Percentiles rank a stretch among this genome's conserved stretches.
Conservation (phyloP, 345 rosid species). For the Moringa oleifera region DNA sequence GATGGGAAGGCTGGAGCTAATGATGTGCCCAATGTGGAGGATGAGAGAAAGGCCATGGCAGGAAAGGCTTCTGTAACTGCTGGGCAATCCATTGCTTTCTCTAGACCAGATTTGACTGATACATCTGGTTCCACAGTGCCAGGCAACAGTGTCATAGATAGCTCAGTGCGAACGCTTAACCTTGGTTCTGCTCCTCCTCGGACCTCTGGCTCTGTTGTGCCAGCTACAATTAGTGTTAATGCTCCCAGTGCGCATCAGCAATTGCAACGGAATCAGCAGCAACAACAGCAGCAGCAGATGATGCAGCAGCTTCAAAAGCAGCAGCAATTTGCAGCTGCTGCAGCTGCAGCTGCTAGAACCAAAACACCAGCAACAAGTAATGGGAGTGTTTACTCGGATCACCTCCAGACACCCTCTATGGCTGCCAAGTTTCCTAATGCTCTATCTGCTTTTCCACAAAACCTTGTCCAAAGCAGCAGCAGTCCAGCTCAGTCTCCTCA, state of each 20-base stretch:
- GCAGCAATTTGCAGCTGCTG: constrained; percentile 50
- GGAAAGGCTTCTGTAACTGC: constrained; percentile 35
- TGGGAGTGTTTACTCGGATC: constrained; percentile 63
- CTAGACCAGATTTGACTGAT: constrained; percentile 54
- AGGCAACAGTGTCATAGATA: constrained; percentile 63
- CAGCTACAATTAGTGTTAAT: constrained; percentile 26
- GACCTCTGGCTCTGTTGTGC: constrained; percentile 40
- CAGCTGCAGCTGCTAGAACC: constrained; percentile 54
- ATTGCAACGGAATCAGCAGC: constrained; percentile 38
- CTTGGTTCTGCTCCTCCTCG: constrained; percentile 51
- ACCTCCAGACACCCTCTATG: constrained; percentile 42
- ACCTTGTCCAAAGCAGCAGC: constrained; percentile 58
- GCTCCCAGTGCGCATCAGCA: constrained; percentile 31
- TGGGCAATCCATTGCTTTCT: constrained; percentile 87
- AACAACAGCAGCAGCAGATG: constrained; percentile 51
- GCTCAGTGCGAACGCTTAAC: constrained; percentile 59
- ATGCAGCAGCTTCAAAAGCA: constrained; percentile 74
- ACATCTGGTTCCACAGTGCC: constrained; percentile 49
- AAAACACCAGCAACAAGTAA: constrained; percentile 58
- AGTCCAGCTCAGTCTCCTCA: constrained; percentile 67
- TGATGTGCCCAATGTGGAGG: constrained; percentile 43
- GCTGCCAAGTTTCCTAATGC: constrained; percentile 59
- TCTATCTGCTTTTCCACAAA: constrained; percentile 58
- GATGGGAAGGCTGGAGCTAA: constrained; percentile 57
- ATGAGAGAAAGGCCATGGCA: constrained; percentile 52